A percentile compares a stretch with the other conserved stretches of the same genome.
Conservation (phyloP, 192 early-diverging fungal genomes). For the Gryganskiella cystojenkinii region DNA sequence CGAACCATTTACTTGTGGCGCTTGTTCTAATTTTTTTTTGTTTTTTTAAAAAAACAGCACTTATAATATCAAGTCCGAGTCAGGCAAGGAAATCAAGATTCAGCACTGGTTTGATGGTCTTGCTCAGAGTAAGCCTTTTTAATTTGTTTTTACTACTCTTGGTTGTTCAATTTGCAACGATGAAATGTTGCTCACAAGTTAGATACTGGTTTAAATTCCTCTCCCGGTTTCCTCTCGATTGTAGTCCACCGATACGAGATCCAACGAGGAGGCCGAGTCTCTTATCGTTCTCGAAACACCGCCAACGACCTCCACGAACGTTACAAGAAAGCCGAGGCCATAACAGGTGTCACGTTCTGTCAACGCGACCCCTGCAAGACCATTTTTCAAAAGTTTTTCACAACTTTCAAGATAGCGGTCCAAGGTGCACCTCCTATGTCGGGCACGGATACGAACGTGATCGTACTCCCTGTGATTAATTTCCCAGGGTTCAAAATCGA, state of each 20-base stretch:
- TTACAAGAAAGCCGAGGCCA: conserved; percentile 22
- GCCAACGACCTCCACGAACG: conserved; percentile 34
- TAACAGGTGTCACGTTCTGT: conserved; percentile 40
- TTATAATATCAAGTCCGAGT: conserved; percentile 40
- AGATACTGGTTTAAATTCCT: too few relatives aligned
- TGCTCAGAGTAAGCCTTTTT: conserved; percentile 38
- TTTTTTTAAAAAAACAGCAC: too few relatives aligned
- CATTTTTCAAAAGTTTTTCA: conserved; percentile 55
- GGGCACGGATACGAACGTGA: conserved; percentile 27
- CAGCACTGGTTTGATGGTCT: conserved; percentile 61
- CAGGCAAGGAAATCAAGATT: conserved; percentile 37
- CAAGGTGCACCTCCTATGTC: conserved; percentile 22
- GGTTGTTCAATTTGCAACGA: too few relatives aligned
- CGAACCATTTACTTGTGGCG: neutral
- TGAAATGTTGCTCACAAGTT: too few relatives aligned
- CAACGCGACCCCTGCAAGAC: conserved; percentile 54
- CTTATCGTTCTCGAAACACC: conserved; percentile 43
- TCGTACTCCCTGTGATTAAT: conserved; percentile 9
- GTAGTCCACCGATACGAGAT: conserved; percentile 44
- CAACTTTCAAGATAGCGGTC: conserved; percentile 34
- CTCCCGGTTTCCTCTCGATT: too few relatives aligned
- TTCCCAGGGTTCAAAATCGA: conserved; percentile 31
- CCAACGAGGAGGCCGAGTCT: conserved; percentile 23
- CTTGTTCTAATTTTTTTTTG: neutral
- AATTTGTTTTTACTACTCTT: too few relatives aligned